A percentile compares a stretch with the other conserved stretches of the same genome.
phyloP scores from a whole-genome alignment of 805 yeast genomes.

The Yarrowia keelungensis region DNA sequence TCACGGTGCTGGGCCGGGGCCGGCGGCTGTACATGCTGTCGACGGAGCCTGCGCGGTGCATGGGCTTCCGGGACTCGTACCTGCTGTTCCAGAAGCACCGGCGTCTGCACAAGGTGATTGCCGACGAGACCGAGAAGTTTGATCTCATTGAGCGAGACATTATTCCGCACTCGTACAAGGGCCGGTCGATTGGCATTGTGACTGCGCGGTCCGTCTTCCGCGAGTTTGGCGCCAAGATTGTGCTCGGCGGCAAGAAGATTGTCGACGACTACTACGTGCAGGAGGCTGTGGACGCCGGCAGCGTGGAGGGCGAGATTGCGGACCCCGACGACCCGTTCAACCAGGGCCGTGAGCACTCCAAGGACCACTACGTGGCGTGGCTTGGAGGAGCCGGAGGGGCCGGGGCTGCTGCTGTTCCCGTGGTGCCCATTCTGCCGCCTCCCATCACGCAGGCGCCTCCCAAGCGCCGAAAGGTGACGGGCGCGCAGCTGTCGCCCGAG shows the following conservation, averaged over 20 bases:
- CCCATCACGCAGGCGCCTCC: slow-evolving; percentile 45
- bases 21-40: slow-evolving; percentile 83
- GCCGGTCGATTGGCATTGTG: slow-evolving; percentile 86
- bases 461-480: slow-evolving; percentile 17
- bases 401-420: slow-evolving; percentile 47
- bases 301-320: slow-evolving; percentile 72
- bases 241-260: slow-evolving; percentile 79
- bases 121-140: slow-evolving; percentile 78
- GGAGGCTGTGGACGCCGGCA: slow-evolving; percentile 60
- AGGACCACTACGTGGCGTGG: slow-evolving; percentile 63
- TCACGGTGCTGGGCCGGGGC: slow-evolving; percentile 62
- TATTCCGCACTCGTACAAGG: slow-evolving; percentile 88
- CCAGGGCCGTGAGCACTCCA: slow-evolving; percentile 55
- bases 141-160: slow-evolving; percentile 81
- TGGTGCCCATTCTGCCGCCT: slow-evolving; percentile 42
- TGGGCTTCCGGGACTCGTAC: slow-evolving; percentile 92
- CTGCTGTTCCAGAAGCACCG: slow-evolving; percentile 86
- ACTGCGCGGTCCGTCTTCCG: slow-evolving; percentile 88
- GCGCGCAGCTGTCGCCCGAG: slow-evolving; percentile 51
- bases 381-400: slow-evolving; percentile 54
- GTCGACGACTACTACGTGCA: slow-evolving; percentile 89
- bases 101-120: slow-evolving; percentile 71
- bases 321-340: slow-evolving; percentile 63
- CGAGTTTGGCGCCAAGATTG: slow-evolving; percentile 88
- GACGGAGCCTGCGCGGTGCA: slow-evolving; percentile 94